phyloP scores from a whole-genome alignment of 2,329 filamentous ascomycete genomes.

The Akanthomyces uredinophilus region DNA sequence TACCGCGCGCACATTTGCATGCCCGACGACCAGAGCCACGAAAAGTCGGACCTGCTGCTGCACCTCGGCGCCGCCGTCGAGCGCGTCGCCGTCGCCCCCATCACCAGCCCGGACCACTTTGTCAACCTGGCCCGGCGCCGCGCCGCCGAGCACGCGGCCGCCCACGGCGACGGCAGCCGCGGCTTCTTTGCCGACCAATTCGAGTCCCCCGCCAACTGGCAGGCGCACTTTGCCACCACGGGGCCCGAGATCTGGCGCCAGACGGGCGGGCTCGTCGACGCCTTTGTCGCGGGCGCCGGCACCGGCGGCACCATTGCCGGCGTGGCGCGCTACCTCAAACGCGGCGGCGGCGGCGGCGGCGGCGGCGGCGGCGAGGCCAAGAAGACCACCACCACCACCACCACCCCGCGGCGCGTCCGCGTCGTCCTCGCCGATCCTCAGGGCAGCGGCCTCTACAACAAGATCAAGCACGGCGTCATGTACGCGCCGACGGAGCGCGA shows the following conservation, averaged over 20 bases:
- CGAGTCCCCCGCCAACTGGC: slow-evolving; percentile 84
- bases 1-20: slow-evolving; percentile 96
- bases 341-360: slow-evolving; percentile 41
- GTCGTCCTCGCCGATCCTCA: slow-evolving; percentile 90
- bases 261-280: slow-evolving; percentile 68
- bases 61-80: slow-evolving; percentile 92
- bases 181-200: slow-evolving; percentile 98
- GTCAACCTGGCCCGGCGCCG: slow-evolving; percentile 83
- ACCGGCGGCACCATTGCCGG: slow-evolving; percentile 93
- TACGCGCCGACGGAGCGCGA: slow-evolving; percentile 85
- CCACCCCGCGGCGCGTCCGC: slow-evolving; percentile 37
- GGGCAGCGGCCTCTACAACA: slow-evolving; percentile 89
- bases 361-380: slow-evolving; percentile 37
- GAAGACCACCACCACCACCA: too few species aligned
- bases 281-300: slow-evolving; percentile 88
- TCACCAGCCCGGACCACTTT: slow-evolving; percentile 89
- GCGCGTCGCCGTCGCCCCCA: slow-evolving; percentile 83
- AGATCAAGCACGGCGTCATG: slow-evolving; percentile 90
- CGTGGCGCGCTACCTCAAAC: slow-evolving; percentile 74
- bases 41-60: slow-evolving; percentile 84
- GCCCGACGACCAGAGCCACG: slow-evolving; percentile 82
- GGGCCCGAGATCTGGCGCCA: slow-evolving; percentile 87
- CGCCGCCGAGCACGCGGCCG: slow-evolving; percentile 66
- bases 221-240: slow-evolving; percentile 74
- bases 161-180: slow-evolving; percentile 53